Evolutionary conservation across 192 early-diverging fungal species (phyloP).

Genomic region (Rhizoclosmatium sp.): DNA sequence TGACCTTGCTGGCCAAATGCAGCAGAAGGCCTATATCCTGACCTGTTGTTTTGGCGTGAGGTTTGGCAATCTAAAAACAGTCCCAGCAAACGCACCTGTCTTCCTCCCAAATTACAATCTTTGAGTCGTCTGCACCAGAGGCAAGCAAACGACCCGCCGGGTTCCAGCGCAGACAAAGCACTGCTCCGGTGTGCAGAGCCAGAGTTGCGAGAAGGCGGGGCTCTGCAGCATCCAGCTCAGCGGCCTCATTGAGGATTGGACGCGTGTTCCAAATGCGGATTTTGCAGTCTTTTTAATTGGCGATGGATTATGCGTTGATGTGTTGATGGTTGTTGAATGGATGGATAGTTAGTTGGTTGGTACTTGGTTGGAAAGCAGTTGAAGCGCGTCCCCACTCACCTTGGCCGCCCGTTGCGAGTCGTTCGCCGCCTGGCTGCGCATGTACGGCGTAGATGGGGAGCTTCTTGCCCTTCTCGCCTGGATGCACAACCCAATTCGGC

Average conservation of each 20-base stretch:
- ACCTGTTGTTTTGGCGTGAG: slow-evolving; percentile 11
- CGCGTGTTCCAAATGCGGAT: slow-evolving; percentile 89
- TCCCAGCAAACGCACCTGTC: slow-evolving; percentile 56
- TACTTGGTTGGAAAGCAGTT: background rate
- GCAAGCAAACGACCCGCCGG: slow-evolving; percentile 79
- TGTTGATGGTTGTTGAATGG: no score
- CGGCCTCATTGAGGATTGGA: slow-evolving; percentile 62
- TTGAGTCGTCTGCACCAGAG: slow-evolving; percentile 90
- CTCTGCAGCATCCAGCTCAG: slow-evolving; percentile 54
- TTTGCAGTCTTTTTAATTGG: slow-evolving; percentile 71
- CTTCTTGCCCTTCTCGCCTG: slow-evolving; percentile 67
- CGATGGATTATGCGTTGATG: background rate
- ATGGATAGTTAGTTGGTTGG: background rate
- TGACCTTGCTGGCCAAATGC: slow-evolving; percentile 27
- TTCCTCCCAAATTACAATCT: slow-evolving; percentile 89
- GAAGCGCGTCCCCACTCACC: slow-evolving; percentile 48
- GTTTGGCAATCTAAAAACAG: background rate
- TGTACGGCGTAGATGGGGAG: slow-evolving; percentile 86
- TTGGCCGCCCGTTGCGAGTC: slow-evolving; percentile 84
- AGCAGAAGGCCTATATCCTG: slow-evolving; percentile 28
- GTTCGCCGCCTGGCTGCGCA: slow-evolving; percentile 80
- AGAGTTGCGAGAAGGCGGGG: slow-evolving; percentile 81
- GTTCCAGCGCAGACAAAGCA: slow-evolving; percentile 89
- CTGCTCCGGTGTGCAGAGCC: slow-evolving; percentile 83
- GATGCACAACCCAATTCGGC: slow-evolving; percentile 77